Base-by-base conservation (phyloP, 1,284 basidiomycete species). In the Ganoderma lucidum region DNA sequence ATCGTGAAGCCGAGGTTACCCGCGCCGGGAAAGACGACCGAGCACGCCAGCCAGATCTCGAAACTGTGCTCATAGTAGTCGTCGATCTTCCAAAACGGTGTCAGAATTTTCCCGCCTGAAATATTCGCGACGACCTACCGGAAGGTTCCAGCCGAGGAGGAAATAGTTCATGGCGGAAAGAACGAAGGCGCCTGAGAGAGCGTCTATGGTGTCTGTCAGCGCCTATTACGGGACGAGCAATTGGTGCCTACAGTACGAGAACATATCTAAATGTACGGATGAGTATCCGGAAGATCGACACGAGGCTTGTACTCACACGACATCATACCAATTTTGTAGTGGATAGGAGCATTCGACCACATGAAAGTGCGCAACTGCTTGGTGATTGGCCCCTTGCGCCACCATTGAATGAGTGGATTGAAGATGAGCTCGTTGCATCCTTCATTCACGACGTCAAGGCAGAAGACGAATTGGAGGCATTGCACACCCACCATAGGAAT, bases 281-380 rank as follows among this genome's bases (percentile, higher is more conserved):
- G 76, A 68, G 70, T 55, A 12, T 39, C 23, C 28, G 37, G 3
- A 39, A 45, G 19, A 17, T 23, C 2, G 35, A 6, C 80, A 75
- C 80, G 81, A 12, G 23, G 75, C 75, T 48, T 10, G 80, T 78
- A 92, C 92, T 85, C 87, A 88, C 88, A 92, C 3, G 90, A 83
- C 82, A 89, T 80, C 90, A 92, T 92, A 68, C 83, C 87, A 76
- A 95, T 85, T 83, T 96, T 96, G 85, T 95, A 95, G 80, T 95
- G 93, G 0, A 93, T 83, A 0, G 93, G 93, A 6, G 92, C 92
- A 56, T 78, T 80, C 0, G 90, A 92, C 92, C 93, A 94, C 37
- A 95, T 73, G 83, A 96, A 96, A n/a, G 80, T 84, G 59, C 89
- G 88, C 51, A 95, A 87, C 74, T 95, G 92, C 73, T 90, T 88